phyloP scores from a whole-genome alignment of 768 basidiomycete genomes.

The Inosperma sp. region DNA sequence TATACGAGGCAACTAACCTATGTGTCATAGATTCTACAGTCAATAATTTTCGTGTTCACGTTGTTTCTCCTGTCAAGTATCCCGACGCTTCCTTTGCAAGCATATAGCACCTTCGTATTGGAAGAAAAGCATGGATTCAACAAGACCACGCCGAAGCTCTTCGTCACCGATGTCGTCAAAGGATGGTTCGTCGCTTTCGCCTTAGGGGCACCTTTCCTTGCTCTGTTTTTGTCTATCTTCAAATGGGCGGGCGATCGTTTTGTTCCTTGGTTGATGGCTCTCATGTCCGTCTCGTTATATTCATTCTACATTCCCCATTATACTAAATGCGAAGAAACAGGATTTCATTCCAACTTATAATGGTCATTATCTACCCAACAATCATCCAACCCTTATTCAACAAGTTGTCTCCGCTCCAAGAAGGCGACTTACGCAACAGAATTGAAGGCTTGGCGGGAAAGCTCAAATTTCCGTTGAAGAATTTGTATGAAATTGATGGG shows the following conservation, averaged over 20 bases:
- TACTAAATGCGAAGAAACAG: slow-evolving; percentile 34
- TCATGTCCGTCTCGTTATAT: slow-evolving; percentile 58
- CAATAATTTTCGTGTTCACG: slow-evolving; percentile 68
- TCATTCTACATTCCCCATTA: neutral
- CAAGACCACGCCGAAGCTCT: slow-evolving; percentile 78
- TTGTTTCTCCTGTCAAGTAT: slow-evolving; percentile 63
- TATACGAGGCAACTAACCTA: too few species aligned
- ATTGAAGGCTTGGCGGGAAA: slow-evolving; percentile 74
- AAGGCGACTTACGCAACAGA: slow-evolving; percentile 70
- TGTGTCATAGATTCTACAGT: slow-evolving; percentile 77
- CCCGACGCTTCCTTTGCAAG: slow-evolving; percentile 67
- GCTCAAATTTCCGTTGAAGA: slow-evolving; percentile 90
- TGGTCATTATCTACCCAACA: slow-evolving; percentile 80
- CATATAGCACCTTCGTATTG: slow-evolving; percentile 88
- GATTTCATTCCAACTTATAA: slow-evolving; percentile 74
- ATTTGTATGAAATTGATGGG: slow-evolving; percentile 96
- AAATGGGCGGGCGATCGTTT: slow-evolving; percentile 91
- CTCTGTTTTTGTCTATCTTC: slow-evolving; percentile 84
- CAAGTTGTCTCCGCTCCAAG: slow-evolving; percentile 82
- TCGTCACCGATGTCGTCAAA: slow-evolving; percentile 77
- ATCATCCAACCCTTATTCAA: slow-evolving; percentile 97
- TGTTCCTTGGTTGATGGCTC: slow-evolving; percentile 89
- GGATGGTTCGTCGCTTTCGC: slow-evolving; percentile 64
- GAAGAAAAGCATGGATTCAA: slow-evolving; percentile 98
- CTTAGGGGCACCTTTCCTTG: slow-evolving; percentile 82